These are phyloP conservation scores for Diaporthe sp. DNA, from an alignment of 2,329 filamentous ascomycete genomes.

Conservation along the genomic window DNA sequence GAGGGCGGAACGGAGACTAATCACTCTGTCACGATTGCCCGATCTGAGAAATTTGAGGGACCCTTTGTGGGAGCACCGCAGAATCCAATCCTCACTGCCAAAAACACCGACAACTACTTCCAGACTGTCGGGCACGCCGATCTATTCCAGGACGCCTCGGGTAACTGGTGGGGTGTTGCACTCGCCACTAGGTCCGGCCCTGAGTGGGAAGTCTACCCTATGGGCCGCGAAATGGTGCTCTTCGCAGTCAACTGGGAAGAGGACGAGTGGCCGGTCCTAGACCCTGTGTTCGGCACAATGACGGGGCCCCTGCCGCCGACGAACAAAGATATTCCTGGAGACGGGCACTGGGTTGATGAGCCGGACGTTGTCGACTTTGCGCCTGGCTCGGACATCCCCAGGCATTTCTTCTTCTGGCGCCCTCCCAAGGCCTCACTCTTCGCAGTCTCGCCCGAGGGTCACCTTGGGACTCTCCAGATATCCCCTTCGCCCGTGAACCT, in stretches of 20 bases:
- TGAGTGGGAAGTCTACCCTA: slow-evolving; percentile 58
- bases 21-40: slow-evolving; percentile 58
- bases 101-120: slow-evolving; percentile 53
- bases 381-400: slow-evolving; percentile 42
- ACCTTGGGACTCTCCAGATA: slow-evolving; percentile 41
- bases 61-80: slow-evolving; percentile 56
- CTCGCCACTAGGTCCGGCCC: slow-evolving; percentile 60
- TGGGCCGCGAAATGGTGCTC: slow-evolving; percentile 67
- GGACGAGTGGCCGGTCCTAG: slow-evolving; percentile 61
- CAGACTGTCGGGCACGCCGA: slow-evolving; percentile 60
- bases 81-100: slow-evolving; percentile 61
- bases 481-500: slow-evolving; percentile 47
- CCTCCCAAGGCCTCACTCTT: slow-evolving; percentile 46
- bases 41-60: slow-evolving; percentile 53
- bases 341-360: slow-evolving; percentile 56
- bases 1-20: slow-evolving; percentile 58
- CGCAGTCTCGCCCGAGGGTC: slow-evolving; percentile 41
- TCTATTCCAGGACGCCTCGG: slow-evolving; percentile 56
- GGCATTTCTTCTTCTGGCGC: slow-evolving; percentile 50
- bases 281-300: slow-evolving; percentile 59
- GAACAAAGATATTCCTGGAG: slow-evolving; percentile 50
- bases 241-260: slow-evolving; percentile 61
- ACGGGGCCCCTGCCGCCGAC: slow-evolving; percentile 54
- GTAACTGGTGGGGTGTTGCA: slow-evolving; percentile 66
- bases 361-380: slow-evolving; percentile 61